Conservation (phyloP, 805 yeast genomes). For the Debaryomyces tyrocola region DNA sequence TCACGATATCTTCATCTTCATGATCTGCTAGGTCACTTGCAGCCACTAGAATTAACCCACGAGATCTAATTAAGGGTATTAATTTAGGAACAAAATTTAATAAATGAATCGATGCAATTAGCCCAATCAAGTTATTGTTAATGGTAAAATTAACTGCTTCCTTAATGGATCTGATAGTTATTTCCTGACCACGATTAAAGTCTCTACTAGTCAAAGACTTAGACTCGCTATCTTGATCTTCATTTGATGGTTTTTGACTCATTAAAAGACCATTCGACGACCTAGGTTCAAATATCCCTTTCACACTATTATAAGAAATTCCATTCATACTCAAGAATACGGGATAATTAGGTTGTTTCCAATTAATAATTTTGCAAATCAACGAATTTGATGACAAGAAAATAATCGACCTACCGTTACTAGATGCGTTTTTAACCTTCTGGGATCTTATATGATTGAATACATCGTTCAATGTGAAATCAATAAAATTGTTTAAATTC, state of each 20-base stretch:
- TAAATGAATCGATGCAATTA: constrained; percentile 72
- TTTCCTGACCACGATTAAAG: constrained; percentile 33
- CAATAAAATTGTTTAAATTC: constrained; percentile 74
- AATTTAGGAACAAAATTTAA: constrained; percentile 73
- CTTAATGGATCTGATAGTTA: constrained; percentile 64
- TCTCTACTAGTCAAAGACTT: constrained; percentile 14
- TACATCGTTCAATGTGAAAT: constrained; percentile 64
- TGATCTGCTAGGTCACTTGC: constrained; percentile 39
- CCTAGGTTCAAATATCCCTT: constrained; percentile 35
- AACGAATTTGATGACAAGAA: constrained; percentile 85
- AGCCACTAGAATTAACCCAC: constrained; percentile 85
- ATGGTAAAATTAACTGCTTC: constrained; percentile 82
- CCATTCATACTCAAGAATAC: constrained; percentile 84
- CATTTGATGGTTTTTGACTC: constrained; percentile 14
- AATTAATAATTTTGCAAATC: constrained; percentile 90
- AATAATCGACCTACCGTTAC: constrained; percentile 60
- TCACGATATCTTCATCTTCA: constrained; percentile 22
- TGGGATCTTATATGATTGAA: constrained; percentile 71
- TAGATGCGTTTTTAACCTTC: constrained; percentile 19
- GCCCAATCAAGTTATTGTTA: constrained; percentile 80
- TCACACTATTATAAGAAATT: constrained; percentile 34
- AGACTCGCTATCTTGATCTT: neutral
- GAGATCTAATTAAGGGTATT: constrained; percentile 69
- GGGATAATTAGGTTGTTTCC: constrained; percentile 99
- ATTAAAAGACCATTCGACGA: constrained; percentile 42